Evolutionary conservation across 2,329 filamentous ascomycete species (phyloP).

Genomic region (Ampelomyces quisqualis): DNA sequence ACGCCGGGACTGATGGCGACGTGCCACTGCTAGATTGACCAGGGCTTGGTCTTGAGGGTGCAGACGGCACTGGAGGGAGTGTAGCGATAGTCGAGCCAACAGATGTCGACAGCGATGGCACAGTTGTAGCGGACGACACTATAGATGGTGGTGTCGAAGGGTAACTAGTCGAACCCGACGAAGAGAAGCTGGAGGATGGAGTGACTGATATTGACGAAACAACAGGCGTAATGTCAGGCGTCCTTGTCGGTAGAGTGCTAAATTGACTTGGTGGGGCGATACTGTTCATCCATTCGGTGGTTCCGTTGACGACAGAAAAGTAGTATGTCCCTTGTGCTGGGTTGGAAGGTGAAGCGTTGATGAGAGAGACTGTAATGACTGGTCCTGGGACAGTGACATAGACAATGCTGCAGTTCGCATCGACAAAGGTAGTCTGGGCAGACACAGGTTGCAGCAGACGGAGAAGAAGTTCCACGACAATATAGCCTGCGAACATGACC

Average conservation of each 20-base stretch:
- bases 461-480: constrained; percentile 23
- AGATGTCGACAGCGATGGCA: too few relatives aligned
- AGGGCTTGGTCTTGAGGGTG: too few relatives aligned
- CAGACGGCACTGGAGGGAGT: too few relatives aligned
- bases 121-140: constrained; percentile 2
- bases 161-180: not conserved
- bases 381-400: constrained; percentile 39
- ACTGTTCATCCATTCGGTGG: constrained; percentile 36
- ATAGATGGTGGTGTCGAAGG: not conserved
- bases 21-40: too few relatives aligned
- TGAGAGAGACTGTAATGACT: constrained; percentile 37
- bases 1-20: too few relatives aligned
- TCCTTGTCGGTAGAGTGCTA: constrained; percentile 11
- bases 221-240: constrained; percentile 2
- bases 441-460: constrained; percentile 21
- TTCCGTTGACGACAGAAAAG: constrained; percentile 37
- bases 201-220: constrained; percentile 4
- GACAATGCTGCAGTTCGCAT: constrained; percentile 33
- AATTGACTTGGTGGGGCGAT: constrained; percentile 29
- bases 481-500: constrained; percentile 18
- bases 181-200: constrained; percentile 1
- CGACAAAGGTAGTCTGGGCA: constrained; percentile 26
- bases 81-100: not conserved
- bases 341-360: constrained; percentile 24
- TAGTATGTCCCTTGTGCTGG: constrained; percentile 36